Conservation (phyloP, 805 yeast genomes). For the Candida oleophila region DNA sequence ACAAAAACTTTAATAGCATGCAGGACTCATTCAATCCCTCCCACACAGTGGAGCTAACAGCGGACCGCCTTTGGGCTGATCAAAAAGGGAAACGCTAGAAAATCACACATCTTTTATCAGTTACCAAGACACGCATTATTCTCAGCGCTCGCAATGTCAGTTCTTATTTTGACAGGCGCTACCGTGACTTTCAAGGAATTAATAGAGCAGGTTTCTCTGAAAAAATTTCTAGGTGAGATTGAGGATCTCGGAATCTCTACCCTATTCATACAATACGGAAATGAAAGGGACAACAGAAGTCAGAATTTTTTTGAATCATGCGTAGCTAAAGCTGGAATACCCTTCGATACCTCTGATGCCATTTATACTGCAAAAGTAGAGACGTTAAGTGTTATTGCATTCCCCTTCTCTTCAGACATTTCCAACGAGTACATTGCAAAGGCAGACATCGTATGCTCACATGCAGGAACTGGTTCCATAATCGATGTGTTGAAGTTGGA, state of each 20-base stretch:
- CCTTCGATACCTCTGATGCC: neutral
- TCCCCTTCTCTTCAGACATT: constrained; percentile 29
- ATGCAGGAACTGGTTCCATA: constrained; percentile 91
- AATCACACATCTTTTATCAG: no score
- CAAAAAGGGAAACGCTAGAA: no score
- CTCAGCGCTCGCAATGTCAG: neutral
- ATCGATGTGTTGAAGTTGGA: constrained; percentile 64
- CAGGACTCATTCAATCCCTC: no score
- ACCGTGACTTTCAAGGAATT: constrained; percentile 76
- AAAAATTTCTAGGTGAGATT: constrained; percentile 35
- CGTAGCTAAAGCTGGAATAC: constrained; percentile 1
- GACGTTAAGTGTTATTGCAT: constrained; percentile 18
- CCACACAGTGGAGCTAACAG: no score
- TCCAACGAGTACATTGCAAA: constrained; percentile 32
- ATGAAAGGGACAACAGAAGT: constrained; percentile 19
- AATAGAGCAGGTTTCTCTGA: constrained; percentile 41
- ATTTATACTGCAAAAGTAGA: neutral
- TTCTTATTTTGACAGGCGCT: constrained; percentile 84
- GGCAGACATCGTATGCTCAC: constrained; percentile 71
- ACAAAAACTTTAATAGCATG: no score
- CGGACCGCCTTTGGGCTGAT: no score
- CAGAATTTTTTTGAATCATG: constrained; percentile 2
- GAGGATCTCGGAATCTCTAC: constrained; percentile 30
- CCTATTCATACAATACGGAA: constrained; percentile 31
- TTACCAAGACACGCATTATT: neutral